Conservation (phyloP, 2,329 filamentous ascomycete genomes). For the Helotiales sp. region DNA sequence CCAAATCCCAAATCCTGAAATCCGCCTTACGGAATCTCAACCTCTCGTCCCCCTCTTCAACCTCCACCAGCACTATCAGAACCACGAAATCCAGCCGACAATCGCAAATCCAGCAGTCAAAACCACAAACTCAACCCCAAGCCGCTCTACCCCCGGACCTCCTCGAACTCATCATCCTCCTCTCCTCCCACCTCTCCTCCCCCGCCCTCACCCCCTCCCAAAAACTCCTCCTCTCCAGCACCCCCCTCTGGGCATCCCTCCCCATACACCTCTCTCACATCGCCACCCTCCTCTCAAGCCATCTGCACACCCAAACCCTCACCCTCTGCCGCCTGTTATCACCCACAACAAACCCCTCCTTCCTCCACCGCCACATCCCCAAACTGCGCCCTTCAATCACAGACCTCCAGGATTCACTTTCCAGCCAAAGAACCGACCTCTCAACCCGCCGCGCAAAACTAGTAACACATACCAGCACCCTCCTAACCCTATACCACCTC, state of each 20-base stretch:
- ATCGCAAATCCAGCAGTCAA: neutral
- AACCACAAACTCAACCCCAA: constrained; percentile 24
- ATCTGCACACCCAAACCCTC: constrained; percentile 56
- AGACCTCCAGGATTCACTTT: constrained; percentile 44
- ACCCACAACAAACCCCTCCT: constrained; percentile 53
- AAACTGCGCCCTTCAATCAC: constrained; percentile 50
- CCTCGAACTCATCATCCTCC: constrained; percentile 58
- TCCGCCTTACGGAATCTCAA: constrained; percentile 55
- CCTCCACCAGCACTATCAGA: constrained; percentile 29
- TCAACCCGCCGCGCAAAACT: constrained; percentile 45
- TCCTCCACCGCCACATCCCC: constrained; percentile 62
- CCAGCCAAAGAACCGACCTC: constrained; percentile 49
- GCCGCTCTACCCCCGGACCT: constrained; percentile 51
- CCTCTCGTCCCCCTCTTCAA: constrained; percentile 39
- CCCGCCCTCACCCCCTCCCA: constrained; percentile 46
- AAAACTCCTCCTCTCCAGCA: constrained; percentile 53
- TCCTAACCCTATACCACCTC: constrained; percentile 36
- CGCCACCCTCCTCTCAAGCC: constrained; percentile 52
- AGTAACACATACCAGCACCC: constrained; percentile 40
- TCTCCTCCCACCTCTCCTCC: constrained; percentile 51
- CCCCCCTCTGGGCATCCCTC: constrained; percentile 55
- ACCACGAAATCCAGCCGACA: constrained; percentile 27
- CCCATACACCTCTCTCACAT: constrained; percentile 55
- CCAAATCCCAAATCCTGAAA: constrained; percentile 57
- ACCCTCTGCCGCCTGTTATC: constrained; percentile 56